A percentile compares a stretch with the other conserved stretches of the same genome.
phyloP scores from a whole-genome alignment of 129 eudicot genomes.

The Dittrichia graveolens region DNA sequence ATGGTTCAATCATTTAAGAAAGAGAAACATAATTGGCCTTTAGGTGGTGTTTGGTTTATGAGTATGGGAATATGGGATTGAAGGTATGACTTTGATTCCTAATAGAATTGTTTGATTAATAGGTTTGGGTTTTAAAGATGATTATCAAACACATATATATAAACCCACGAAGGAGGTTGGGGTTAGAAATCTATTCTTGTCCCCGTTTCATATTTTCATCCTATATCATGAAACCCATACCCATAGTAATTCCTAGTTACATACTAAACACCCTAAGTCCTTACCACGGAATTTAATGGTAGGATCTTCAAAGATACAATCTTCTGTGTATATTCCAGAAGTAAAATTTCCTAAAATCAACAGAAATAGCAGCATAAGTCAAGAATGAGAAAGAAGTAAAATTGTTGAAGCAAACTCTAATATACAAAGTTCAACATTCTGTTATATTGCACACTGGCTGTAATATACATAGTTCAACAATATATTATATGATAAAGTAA shows the following conservation, averaged over 20 bases:
- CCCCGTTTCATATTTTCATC: too few species aligned
- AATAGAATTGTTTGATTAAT: too few species aligned
- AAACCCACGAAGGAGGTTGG: too few species aligned
- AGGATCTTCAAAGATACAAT: slow-evolving; percentile 94
- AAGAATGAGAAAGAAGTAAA: background rate
- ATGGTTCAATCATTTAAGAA: background rate
- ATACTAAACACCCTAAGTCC: background rate
- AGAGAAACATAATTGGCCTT: background rate
- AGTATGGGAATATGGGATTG: too few species aligned
- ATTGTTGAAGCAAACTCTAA: background rate
- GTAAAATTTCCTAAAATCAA: slow-evolving; percentile 64
- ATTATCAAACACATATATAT: too few species aligned
- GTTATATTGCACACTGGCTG: background rate
- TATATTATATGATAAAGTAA: background rate
- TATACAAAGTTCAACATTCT: background rate
- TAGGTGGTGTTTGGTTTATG: too few species aligned
- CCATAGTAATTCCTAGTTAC: too few species aligned
- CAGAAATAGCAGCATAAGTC: slow-evolving; percentile 22
- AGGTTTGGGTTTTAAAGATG: too few species aligned
- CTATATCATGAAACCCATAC: too few species aligned
- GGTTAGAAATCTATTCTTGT: too few species aligned
- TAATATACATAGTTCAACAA: background rate
- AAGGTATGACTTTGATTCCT: too few species aligned
- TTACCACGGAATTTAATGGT: slow-evolving; percentile 82
- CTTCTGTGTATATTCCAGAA: slow-evolving; percentile 70